Base-by-base conservation (phyloP, 2,329 filamentous ascomycete species). In the Pseudocercospora fijiensis region DNA sequence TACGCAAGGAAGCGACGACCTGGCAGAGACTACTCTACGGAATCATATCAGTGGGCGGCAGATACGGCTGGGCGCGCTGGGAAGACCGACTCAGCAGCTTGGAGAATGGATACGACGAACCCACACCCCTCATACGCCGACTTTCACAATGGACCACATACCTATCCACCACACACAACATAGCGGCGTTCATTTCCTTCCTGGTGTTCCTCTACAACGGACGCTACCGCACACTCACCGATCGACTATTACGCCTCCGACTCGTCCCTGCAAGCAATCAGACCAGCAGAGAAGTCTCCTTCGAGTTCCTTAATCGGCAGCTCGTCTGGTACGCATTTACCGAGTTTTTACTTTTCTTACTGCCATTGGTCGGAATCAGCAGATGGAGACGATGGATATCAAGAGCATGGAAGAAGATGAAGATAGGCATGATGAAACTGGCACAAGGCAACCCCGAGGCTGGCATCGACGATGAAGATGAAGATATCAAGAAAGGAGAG, bases 301-400 rank as follows among this genome's bases (percentile, higher is more conserved):
- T 99, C 75, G 95, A 99, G 78, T 98, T 97, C 73, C 86, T 98
- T 57, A 99, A 99, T 76, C 88, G 95, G 55, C 95, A 99, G 79
- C 86, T 99, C 10, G 95, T 99, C 41, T 99, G 95, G 95, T 95
- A 99, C 78, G 95, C 95, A n/a, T 96, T 99, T 73, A 99, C 95
- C 26, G 95, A 99, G 76, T 99, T 99, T 72, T 82, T 99, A n/a
- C 85, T 99, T 30, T 99, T 98, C 76, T 85, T 98, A 18, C 83
- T 99, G n/a, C 95, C 95, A 0, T 84, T 99, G n/a, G 90, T 99
- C 47, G 95, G 95, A 58, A 94, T 99, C 70, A 89, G 90, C 73
- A 86, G 92, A 69, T 99, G 95, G 95, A 86, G 92, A 63, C 85
- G 93, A 69, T 96, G 94, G 89, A 81, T 97, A n/a, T 84, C 86